Evolutionary conservation across 768 basidiomycete species (phyloP).

Genomic region (Saitozyma podzolica): DNA sequence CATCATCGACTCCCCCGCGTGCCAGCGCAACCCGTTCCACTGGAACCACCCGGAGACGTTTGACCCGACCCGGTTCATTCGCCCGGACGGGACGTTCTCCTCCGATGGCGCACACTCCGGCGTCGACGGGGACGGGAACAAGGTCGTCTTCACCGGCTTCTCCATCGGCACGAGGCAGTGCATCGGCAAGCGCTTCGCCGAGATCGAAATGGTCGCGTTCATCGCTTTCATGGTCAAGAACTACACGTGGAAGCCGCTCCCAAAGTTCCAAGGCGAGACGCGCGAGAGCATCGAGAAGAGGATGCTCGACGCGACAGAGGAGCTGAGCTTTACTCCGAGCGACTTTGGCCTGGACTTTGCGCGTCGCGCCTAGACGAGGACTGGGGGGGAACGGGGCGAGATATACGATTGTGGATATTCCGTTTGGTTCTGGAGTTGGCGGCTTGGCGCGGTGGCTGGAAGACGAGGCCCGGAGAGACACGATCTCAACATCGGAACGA

Average conservation of each 20-base stretch:
- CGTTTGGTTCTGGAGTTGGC: no score
- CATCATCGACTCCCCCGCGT: slow-evolving; percentile 28
- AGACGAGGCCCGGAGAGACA: no score
- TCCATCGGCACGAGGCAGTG: slow-evolving; percentile 22
- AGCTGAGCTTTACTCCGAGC: slow-evolving; percentile 32
- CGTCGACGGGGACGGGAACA: not conserved
- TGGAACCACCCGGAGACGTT: slow-evolving; percentile 18
- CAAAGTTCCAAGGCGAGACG: slow-evolving; percentile 14
- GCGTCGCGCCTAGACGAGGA: not conserved
- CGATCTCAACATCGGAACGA: no score
- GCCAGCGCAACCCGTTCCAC: slow-evolving; percentile 19
- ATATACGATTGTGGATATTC: no score
- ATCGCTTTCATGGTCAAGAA: slow-evolving; percentile 18
- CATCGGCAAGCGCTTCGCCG: slow-evolving; percentile 35
- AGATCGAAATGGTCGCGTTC: slow-evolving; percentile 31
- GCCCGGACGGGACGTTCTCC: no score
- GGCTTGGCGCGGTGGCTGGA: no score
- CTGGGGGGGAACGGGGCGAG: not conserved
- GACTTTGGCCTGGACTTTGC: slow-evolving; percentile 25
- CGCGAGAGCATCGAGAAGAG: slow-evolving; percentile 25
- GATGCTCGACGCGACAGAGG: slow-evolving; percentile 24
- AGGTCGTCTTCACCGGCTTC: slow-evolving; percentile 19
- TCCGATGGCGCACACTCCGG: no score
- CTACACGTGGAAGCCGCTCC: slow-evolving; percentile 17
- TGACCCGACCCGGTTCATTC: slow-evolving; percentile 20